Base-by-base conservation (phyloP, 176 grass and related monocot species). In the Carex pumila region DNA sequence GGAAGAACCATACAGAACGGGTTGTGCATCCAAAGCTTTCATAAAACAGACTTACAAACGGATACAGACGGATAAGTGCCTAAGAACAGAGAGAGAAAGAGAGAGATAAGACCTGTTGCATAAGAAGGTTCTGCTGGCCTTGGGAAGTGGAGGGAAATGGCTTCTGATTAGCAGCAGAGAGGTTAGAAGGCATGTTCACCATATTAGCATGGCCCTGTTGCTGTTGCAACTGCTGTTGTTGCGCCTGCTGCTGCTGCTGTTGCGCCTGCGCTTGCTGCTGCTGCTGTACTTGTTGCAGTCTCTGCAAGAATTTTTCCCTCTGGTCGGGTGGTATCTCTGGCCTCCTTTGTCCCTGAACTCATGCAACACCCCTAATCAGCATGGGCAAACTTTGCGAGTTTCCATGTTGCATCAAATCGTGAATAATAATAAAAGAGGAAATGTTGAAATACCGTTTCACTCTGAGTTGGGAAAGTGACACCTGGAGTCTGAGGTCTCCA, bases 221-320 rank as follows among this genome's bases (percentile, higher is more conserved):
- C 37, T 91, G 88, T 85, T 93, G 95, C 30, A 89, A 59, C 59
- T 90, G 88, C 5, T 78, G 61, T 49, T 90, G 89, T 25, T 25
- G 25, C 25, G 25, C 25, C 64, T 90, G 94, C 36, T 94, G 91
- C 66, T 71, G 69, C 89, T 92, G 92, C 85, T 98, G 95, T 17
- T 88, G 76, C 62, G 25, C 25, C 25, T 56, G 66, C 36, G 65
- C 34, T 14, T 75, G 71, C 36, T 89, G 84, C 36, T 89, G 84
- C 73, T 87, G 95, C 43, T 93, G 89, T 59, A 85, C 73, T 90
- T 93, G 92, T 88, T 99, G 96, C 15, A 89, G 81, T 78, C 49
- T 87, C 84, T 95, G 96, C 63, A 95, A 65, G 58, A 81, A 95
- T 57, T 99, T 91, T 86, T 99, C 96, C 89, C 96, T 92, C 57